Evolutionary conservation across 345 rosid genomes (phyloP), one percentile per base, ranked within the genome.

Genomic region (Citrus inodora): DNA sequence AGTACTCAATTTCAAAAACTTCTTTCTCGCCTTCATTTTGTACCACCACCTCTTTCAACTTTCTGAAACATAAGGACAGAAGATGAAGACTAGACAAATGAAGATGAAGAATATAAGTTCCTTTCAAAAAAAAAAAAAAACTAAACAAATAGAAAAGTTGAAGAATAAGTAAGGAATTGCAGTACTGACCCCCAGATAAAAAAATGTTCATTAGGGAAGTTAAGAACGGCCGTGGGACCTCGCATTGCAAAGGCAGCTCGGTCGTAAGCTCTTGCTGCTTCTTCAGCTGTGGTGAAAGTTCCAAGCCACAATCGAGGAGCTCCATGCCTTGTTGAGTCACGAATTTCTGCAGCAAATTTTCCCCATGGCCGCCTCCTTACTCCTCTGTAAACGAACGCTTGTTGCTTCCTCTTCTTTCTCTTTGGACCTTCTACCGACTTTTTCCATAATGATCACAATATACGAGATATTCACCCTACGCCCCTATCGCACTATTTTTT

Each of bases 291-390:
- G 78, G 78, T 77, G 64, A 94, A 94, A 14, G 98, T 92, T 24
- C 98, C 98, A 0, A 91, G 91, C 98, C 97, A 94, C 76, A 91
- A 14, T 22, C 96, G 88, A 0, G 87, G 88, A 0, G 86, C 89
- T 55, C 97, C 96, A 2, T 77, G 90, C 71, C 87, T 83, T 9
- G 83, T 78, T 0, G 98, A 92, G 82, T 94, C 97, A 11, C 95
- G 91, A 77, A 94, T 94, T 89, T 94, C 96, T 1, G 94, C 94
- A 22, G 97, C 97, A 63, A 76, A 92, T 73, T 92, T 92, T 0
- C 97, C 97, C 97, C 97, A 94, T 0, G 97, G 97, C 38, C 97
- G 84, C 82, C 87, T 76, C 59, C 97, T 79, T 5, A 90, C 96
- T 1, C 94, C 94, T 70, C 91, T 85, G 42, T 85, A 25, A 25